Evolutionary conservation across 768 basidiomycete species (phyloP), one percentile per base, ranked within the genome.

Genomic region (Russula earlei): DNA sequence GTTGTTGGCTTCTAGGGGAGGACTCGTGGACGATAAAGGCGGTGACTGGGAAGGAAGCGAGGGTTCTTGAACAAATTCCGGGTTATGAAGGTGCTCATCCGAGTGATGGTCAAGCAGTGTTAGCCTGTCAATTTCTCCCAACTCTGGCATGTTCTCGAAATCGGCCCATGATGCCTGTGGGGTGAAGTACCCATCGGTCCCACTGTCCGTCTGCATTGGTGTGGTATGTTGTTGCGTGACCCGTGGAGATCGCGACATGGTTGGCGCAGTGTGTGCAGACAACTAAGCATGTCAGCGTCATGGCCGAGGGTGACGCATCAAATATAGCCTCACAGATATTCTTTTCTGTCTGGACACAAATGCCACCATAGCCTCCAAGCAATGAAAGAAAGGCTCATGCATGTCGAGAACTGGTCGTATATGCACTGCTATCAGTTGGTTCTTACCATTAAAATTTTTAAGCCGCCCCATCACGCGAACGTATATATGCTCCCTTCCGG

Each of bases 371-470:
- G 68, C 67, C 55, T 80, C 73, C 55, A 77, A 60, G 22, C 74
- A 52, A 64, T 81, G 79, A 60, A 73, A 74, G 57, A 69, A 73
- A 19, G 77, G 62, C 60, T 80, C 79, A 65, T 79, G 74, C 46
- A 65, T 63, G 60, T 82, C 77, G 1, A 62, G 65, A 42, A 80
- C 67, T 3, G 62, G 64, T 24, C 74, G 70, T 44, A 78, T 66
- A 42, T 65, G 63, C 20, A 61, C 66, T 2, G 71, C 72, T n/a
- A 63, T 68, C 59, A 80, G 60, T 58, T 70, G 66, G 36, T 73
- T 65, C 73, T 74, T 8, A 64, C 63, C 65, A 71, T 76, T 54
- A 29, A 54, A 79, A 52, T 2, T 25, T 2, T 45, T 38, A 10
- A 59, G 49, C 1, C 20, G 11, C 37, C 55, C 58, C 22, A 41